A percentile compares a stretch with the other conserved stretches of the same genome.
phyloP scores from a whole-genome alignment of 2,329 filamentous ascomycete genomes.

The Ophiobolus disseminans region DNA sequence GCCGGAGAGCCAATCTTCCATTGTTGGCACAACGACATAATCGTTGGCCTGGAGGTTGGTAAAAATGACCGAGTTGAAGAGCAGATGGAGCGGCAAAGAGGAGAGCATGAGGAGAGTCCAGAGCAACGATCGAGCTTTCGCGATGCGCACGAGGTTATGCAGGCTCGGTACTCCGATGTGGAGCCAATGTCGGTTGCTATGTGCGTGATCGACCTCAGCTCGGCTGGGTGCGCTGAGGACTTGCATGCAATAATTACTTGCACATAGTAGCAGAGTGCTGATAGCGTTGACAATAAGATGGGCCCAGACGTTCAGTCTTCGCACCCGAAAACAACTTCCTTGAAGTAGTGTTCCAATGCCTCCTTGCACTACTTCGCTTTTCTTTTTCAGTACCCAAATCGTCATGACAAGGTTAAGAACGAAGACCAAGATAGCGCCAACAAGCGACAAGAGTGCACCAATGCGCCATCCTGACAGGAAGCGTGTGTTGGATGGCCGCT shows the following conservation, averaged over 20 bases:
- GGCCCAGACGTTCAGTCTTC: conserved; percentile 22
- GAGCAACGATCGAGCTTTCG: conserved; percentile 4
- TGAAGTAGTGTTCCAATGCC: conserved; percentile 1
- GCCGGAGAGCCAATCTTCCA: conserved; percentile 16
- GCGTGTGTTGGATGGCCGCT: background rate
- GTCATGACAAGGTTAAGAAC: conserved; percentile 13
- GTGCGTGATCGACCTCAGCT: conserved; percentile 27
- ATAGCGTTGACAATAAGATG: conserved; percentile 60
- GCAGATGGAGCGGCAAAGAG: conserved; percentile 23
- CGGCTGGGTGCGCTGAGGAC: conserved; percentile 30
- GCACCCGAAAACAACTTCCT: conserved; percentile 8
- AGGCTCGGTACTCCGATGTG: conserved; percentile 52
- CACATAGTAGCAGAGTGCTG: conserved; percentile 37
- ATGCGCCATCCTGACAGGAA: conserved; percentile 11
- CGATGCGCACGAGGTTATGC: conserved; percentile 41
- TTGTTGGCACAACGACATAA: conserved; percentile 17
- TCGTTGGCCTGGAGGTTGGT: conserved; percentile 24
- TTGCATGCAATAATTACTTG: conserved; percentile 40
- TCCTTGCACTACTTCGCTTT: background rate
- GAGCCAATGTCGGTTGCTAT: conserved; percentile 48
- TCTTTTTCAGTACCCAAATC: conserved; percentile 4
- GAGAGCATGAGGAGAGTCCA: conserved; percentile 12
- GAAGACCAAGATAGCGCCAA: conserved; percentile 8
- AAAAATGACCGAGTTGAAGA: conserved; percentile 27
- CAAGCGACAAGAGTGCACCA: conserved; percentile 10